Percentiles rank a stretch among this genome's conserved stretches.
Conservation (phyloP, 768 basidiomycete genomes). For the Pholiota molesta region DNA sequence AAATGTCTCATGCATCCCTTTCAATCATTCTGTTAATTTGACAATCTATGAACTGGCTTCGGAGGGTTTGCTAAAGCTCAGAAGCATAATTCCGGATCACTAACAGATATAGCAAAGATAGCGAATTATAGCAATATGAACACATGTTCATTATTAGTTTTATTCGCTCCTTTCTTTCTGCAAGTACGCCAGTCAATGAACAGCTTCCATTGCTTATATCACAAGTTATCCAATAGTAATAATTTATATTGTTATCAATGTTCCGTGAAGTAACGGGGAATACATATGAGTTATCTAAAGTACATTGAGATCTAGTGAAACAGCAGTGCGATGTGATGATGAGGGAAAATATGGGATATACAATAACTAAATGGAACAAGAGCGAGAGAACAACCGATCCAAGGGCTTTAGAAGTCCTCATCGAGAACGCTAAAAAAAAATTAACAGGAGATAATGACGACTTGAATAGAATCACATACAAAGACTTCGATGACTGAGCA, state of each 20-base stretch:
- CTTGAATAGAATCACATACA: constrained; percentile 27
- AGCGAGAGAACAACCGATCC: constrained; percentile 6
- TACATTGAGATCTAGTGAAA: constrained; percentile 18
- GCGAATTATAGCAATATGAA: neutral
- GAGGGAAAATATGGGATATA: constrained; percentile 14
- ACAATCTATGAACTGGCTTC: neutral
- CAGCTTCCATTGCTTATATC: neutral
- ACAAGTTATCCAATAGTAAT: constrained; percentile 1
- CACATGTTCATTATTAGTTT: neutral
- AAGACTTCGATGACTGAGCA: constrained; percentile 30
- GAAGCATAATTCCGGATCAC: neutral
- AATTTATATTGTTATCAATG: constrained; percentile 14
- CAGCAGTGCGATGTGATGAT: constrained; percentile 12
- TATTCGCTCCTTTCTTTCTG: too few species aligned
- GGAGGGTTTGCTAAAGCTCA: neutral
- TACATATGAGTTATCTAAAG: constrained; percentile 20
- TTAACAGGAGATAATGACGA: constrained; percentile 6
- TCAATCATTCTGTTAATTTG: neutral
- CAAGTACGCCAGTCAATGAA: too few species aligned
- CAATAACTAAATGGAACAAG: constrained; percentile 9
- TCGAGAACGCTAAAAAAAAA: constrained; percentile 30
- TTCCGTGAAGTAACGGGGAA: constrained; percentile 9
- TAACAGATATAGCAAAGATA: neutral
- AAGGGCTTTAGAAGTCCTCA: constrained; percentile 34
- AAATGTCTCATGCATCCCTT: neutral